Base-by-base conservation (phyloP, 768 basidiomycete species). In the Hemileccinum impolitum region DNA sequence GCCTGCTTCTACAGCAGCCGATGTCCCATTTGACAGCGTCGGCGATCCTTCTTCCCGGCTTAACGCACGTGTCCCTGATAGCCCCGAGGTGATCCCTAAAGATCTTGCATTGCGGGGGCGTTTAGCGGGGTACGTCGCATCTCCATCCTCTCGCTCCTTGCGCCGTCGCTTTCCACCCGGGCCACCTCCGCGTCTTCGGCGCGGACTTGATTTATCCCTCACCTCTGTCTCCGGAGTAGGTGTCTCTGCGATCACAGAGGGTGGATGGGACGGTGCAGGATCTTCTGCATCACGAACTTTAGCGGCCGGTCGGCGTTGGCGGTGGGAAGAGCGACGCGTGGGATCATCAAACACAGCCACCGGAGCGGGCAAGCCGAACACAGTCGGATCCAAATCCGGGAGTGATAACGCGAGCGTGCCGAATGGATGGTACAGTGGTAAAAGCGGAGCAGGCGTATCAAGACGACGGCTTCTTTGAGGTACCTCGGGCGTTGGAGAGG, bases 111-210 rank as follows among this genome's bases (percentile, higher is more conserved):
- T 70, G 23, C 84, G 76, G 17, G 80, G 73, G 21, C 82, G 75
- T 66, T 85, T 87, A 11, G 84, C 80, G n/a, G 85, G 84, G 59
- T 85, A 86, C n/a, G 79, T 77, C 1, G 78, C 74, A 53, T 86
- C 83, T 12, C 76, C 78, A 39, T 84, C 82, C 38, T 85, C 84
- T 7, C 60, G 64, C 28, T 84, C 82, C 59, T 71, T 81, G 18
- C 84, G 72, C 60, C 76, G 82, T 46, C 85, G 71, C 61, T 81
- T 72, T 23, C 73, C 74, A 3, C 73, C 72, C 2, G 48, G 54
- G 0, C 70, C 71, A 10, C 73, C 73, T 25, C 64, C 66, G 6
- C 66, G 66, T 48, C 70, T 72, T 65, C 80, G 80, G 41, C 79
- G 75, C 19, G 81, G 79, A 59, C 75, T 81, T 3, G 75, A 53